Conservation (phyloP, 2,329 filamentous ascomycete species). For the Grosmannia penicillata region DNA sequence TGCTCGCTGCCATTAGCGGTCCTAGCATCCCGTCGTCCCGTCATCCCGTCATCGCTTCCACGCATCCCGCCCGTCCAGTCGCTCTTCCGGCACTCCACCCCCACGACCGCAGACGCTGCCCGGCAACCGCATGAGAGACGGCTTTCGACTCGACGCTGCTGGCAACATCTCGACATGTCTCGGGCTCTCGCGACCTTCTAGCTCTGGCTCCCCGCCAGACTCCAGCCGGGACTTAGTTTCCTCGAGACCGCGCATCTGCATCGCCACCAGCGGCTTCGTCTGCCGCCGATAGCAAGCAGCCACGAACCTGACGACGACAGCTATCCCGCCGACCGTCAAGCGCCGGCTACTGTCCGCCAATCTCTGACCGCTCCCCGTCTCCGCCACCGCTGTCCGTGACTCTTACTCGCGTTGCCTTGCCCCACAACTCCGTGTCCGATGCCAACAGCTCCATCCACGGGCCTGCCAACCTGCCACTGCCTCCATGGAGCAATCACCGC, state of each 20-base stretch:
- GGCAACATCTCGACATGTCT: constrained; percentile 20
- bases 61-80: no score
- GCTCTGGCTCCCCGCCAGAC: constrained; percentile 24
- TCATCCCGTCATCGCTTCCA: no score
- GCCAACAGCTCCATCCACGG: not conserved
- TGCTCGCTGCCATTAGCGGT: no score
- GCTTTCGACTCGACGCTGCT: not conserved
- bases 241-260: not conserved
- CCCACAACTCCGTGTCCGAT: not conserved
- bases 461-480: not conserved
- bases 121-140: not conserved
- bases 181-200: constrained; percentile 20
- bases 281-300: no score
- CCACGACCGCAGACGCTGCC: not conserved
- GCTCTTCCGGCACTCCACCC: no score
- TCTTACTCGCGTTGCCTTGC: not conserved
- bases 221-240: constrained; percentile 5
- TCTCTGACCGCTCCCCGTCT: not conserved
- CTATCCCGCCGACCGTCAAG: no score
- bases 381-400: not conserved
- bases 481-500: constrained; percentile 1
- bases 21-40: no score
- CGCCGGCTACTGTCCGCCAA: not conserved
- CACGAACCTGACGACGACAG: no score
- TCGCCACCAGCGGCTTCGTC: not conserved